Conservation (phyloP, 1,284 basidiomycete genomes). For the Erythrobasidium hasegawianum region DNA sequence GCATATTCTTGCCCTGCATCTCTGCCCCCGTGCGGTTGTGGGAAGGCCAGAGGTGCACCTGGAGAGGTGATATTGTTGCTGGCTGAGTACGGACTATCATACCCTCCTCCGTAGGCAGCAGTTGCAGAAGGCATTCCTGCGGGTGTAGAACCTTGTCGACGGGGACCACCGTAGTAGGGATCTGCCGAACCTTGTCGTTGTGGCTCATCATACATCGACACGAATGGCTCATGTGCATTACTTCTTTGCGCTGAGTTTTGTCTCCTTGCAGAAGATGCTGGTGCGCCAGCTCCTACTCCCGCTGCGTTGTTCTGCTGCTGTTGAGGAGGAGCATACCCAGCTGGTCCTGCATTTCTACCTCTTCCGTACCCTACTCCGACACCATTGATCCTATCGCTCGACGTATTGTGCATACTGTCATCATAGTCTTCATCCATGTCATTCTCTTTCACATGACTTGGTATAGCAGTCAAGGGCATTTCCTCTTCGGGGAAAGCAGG, state of each 20-base stretch:
- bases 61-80: no score
- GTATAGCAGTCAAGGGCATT: conserved; percentile 27
- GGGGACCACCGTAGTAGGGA: background rate
- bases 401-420: background rate
- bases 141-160: conserved; percentile 8
- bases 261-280: background rate
- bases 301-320: background rate
- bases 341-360: background rate
- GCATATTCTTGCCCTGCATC: no score
- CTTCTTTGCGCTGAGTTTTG: background rate
- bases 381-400: conserved; percentile 14
- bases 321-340: background rate
- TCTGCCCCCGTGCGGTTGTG: no score
- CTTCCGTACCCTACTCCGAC: conserved; percentile 28
- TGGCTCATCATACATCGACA: conserved; percentile 20
- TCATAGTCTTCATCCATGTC: conserved; percentile 20
- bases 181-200: background rate
- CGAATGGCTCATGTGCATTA: conserved; percentile 19
- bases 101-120: background rate
- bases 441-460: background rate
- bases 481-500: conserved; percentile 33
- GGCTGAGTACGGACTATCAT: no score
- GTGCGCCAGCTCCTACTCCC: background rate
- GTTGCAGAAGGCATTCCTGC: background rate
- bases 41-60: no score